These are phyloP conservation scores for Firmiana major DNA, from an alignment of 345 rosid genomes.

Conservation along the genomic window DNA sequence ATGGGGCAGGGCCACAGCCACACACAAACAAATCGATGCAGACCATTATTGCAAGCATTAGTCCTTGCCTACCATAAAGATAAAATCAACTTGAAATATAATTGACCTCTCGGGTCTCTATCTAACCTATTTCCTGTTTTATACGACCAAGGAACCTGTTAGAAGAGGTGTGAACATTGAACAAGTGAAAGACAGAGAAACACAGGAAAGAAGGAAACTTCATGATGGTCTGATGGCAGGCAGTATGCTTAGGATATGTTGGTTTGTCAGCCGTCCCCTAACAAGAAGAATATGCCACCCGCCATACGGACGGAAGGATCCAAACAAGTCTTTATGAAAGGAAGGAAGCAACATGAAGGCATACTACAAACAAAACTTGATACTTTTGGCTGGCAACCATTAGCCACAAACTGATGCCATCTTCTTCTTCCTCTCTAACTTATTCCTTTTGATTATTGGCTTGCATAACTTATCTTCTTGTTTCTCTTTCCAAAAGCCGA, in stretches of 20 bases:
- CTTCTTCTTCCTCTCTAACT: not conserved
- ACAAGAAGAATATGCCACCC: not conserved
- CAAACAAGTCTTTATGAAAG: not conserved
- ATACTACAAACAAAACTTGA: not conserved
- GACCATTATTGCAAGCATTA: not conserved
- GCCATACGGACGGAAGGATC: not conserved
- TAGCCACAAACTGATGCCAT: not conserved
- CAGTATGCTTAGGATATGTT: not conserved
- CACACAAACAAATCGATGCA: not conserved
- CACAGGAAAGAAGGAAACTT: constrained; percentile 7
- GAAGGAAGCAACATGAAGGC: not conserved
- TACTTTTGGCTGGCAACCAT: not conserved
- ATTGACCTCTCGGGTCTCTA: not conserved
- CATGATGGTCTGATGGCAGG: not conserved
- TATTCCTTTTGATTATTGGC: not conserved
- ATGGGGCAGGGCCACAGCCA: not conserved
- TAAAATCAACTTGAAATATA: not conserved
- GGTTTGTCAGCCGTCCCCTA: not conserved
- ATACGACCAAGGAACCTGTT: not conserved
- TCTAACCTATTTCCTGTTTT: not conserved
- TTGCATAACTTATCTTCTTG: not conserved
- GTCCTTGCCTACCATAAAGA: not conserved
- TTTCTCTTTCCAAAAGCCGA: not conserved
- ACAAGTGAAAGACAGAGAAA: not conserved
- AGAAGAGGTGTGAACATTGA: not conserved